Evolutionary conservation across 2,329 filamentous ascomycete species (phyloP), one percentile per base, ranked within the genome.

Genomic region (Penicillium sp.): DNA sequence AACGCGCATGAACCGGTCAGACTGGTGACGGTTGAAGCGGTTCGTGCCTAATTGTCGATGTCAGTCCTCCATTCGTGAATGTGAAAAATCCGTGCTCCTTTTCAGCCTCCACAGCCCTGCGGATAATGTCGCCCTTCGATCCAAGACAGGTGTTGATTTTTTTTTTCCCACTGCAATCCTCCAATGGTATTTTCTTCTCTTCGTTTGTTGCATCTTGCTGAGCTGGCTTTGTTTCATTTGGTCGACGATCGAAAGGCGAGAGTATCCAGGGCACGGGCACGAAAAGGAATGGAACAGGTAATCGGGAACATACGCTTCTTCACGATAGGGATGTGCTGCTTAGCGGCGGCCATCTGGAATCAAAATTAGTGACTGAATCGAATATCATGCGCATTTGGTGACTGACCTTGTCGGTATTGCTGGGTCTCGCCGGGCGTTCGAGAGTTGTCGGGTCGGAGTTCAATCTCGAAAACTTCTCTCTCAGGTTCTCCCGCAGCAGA

Each of bases 241-340:
- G 44, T 61, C 50, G 53, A 51, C 19, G 52, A 50, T 64, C 58
- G 64, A 61, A 61, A 58, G 58, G 62, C 59, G 62, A 62, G 57
- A 53, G 43, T 55, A 66, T 66, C 65, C 60, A 65, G 59, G 59
- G 46, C 41, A 50, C 25, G 53, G 60, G 48, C 39, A 50, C n/a
- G 51, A 36, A 49, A 46, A 51, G 50, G 47, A 55, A 47, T 53
- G 46, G 50, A 21, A 56, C 43, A 49, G 61, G 31, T 52, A n/a
- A 56, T 61, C 62, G 64, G 58, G 70, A 75, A 92, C 91, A 78
- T 93, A 96, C 92, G 92, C 92, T 99, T 99, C 91, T 99, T 99
- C 78, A 99, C 91, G 87, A 99, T 99, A 77, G 92, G 89, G 79
- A 97, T 87, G 83, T 97, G 94, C 87, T 96, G 95, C 90, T 95